A percentile compares a stretch with the other conserved stretches of the same genome.
phyloP scores from a whole-genome alignment of 108 stramenopile genomes.

The Discostella pseudostelligera region DNA sequence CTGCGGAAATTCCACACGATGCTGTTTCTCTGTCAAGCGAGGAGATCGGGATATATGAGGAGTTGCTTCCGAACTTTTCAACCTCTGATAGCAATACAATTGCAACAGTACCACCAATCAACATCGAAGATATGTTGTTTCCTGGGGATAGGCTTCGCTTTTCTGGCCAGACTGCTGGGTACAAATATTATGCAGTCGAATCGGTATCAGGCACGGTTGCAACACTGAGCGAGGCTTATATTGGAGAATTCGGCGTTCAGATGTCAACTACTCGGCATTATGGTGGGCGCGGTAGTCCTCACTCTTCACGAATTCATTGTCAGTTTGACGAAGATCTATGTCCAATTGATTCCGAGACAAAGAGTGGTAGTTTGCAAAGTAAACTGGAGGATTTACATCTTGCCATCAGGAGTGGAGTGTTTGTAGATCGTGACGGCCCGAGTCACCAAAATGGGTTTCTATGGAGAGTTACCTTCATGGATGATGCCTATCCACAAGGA shows the following conservation, averaged over 20 bases:
- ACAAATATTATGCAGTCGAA: constrained; percentile 49
- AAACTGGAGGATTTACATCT: constrained; percentile 59
- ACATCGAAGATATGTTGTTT: constrained; percentile 48
- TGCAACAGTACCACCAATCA: constrained; percentile 35
- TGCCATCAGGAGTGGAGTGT: constrained; percentile 57
- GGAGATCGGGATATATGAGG: constrained; percentile 53
- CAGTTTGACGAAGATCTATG: constrained; percentile 38
- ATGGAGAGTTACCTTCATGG: constrained; percentile 84
- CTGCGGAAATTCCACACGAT: constrained; percentile 76
- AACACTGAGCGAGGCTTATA: constrained; percentile 28
- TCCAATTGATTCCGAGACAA: constrained; percentile 17
- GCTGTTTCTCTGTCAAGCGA: constrained; percentile 66
- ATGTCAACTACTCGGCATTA: constrained; percentile 45
- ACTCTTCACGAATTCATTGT: constrained; percentile 54
- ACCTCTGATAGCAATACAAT: constrained; percentile 20
- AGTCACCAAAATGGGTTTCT: constrained; percentile 50
- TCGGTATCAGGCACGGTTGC: constrained; percentile 38
- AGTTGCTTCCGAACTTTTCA: constrained; percentile 34
- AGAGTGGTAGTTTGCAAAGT: constrained; percentile 72
- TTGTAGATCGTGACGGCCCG: constrained; percentile 69
- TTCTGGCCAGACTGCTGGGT: constrained; percentile 31
- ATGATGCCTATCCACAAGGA: constrained; percentile 51
- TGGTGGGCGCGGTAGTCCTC: constrained; percentile 57
- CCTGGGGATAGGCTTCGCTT: constrained; percentile 52
- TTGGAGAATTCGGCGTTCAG: constrained; percentile 35